These are phyloP conservation scores for Viridothelium virens DNA, from an alignment of 495 filamentous ascomycete species.

Conservation along the genomic window DNA sequence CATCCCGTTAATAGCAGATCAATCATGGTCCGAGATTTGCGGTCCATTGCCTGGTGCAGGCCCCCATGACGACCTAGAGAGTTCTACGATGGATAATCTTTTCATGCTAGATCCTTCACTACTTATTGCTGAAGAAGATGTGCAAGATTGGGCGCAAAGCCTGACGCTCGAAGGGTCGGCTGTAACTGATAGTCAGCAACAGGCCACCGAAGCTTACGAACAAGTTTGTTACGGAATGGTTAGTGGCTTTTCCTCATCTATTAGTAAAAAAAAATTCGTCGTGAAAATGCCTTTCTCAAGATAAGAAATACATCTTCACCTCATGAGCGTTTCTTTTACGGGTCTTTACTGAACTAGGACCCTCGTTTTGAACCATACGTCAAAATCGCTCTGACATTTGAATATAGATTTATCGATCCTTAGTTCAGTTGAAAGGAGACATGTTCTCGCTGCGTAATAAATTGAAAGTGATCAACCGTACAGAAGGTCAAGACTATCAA, in stretches of 20 bases:
- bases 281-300: background rate
- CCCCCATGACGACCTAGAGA: background rate
- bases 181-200: background rate
- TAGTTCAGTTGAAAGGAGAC: constrained; percentile 15
- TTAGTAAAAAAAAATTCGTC: background rate
- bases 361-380: background rate
- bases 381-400: background rate
- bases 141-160: background rate
- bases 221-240: constrained; percentile 21
- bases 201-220: background rate
- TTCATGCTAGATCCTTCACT: background rate
- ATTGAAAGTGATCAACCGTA: background rate
- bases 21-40: background rate
- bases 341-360: too few species aligned
- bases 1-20: background rate
- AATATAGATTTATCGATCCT: constrained; percentile 16
- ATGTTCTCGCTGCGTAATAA: constrained; percentile 1
- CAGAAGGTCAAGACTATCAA: background rate
- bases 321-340: too few species aligned
- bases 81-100: background rate
- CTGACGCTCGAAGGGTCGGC: background rate
- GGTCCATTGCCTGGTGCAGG: background rate
- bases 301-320: background rate
- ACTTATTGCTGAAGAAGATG: background rate
- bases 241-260: background rate